Conservation (phyloP, 768 basidiomycete species). For the Pleurotus eryngii region DNA sequence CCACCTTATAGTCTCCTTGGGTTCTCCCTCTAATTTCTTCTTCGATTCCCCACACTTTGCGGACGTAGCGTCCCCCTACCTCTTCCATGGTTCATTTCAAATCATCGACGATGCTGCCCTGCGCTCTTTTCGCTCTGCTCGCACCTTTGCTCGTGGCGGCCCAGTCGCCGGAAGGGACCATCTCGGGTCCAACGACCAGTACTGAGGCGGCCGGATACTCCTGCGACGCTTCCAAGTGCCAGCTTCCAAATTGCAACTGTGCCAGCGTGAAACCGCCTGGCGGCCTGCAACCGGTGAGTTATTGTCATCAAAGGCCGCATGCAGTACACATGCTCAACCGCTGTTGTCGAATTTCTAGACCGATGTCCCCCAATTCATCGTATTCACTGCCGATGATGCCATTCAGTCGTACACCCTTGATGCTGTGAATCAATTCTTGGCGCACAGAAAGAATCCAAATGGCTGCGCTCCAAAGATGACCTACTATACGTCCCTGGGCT, state of each 20-base stretch:
- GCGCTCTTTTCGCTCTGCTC: conserved; percentile 23
- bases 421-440: conserved; percentile 71
- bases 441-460: conserved; percentile 72
- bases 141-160: conserved; percentile 32
- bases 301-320: neutral
- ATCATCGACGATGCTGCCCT: conserved; percentile 11
- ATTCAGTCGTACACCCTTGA: conserved; percentile 75
- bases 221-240: conserved; percentile 62
- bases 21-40: neutral
- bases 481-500: conserved; percentile 68
- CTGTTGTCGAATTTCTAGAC: conserved; percentile 28
- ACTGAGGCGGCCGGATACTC: conserved; percentile 61
- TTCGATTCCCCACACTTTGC: neutral
- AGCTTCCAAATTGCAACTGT: conserved; percentile 69
- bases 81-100: neutral
- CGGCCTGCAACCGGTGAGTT: conserved; percentile 59
- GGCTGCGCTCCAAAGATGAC: conserved; percentile 75
- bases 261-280: conserved; percentile 74
- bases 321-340: neutral
- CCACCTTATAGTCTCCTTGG: neutral
- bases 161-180: conserved; percentile 37
- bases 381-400: conserved; percentile 77
- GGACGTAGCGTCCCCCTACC: neutral
- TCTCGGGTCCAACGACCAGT: conserved; percentile 53
- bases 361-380: conserved; percentile 63